A percentile compares a stretch with the other conserved stretches of the same genome.
These are phyloP conservation scores for Bipolaris cookei DNA, from an alignment of 2,329 filamentous ascomycete genomes.

Conservation along the genomic window DNA sequence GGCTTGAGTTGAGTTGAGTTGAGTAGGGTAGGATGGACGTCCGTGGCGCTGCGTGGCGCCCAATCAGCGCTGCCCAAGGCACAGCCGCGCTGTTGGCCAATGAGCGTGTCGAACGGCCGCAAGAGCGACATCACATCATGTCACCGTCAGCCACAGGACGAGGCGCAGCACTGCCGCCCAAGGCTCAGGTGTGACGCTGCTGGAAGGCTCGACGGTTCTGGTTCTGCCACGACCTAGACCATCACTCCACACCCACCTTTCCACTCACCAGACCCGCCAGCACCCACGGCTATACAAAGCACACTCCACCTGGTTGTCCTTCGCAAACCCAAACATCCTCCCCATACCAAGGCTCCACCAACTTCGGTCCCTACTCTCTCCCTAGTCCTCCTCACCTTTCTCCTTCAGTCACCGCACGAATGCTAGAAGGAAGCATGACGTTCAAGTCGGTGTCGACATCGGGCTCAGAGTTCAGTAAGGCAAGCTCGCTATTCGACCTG, in stretches of 20 bases:
- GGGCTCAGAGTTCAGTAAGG: slow-evolving; percentile 43
- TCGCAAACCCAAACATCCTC: slow-evolving; percentile 25
- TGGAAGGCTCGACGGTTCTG: slow-evolving; percentile 17
- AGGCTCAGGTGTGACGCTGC: slow-evolving; percentile 25
- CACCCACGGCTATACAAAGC: slow-evolving; percentile 41
- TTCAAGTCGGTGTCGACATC: slow-evolving; percentile 55
- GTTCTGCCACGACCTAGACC: slow-evolving; percentile 25
- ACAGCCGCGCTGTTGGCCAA: slow-evolving; percentile 21
- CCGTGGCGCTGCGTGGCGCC: background rate
- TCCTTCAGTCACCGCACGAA: slow-evolving; percentile 15
- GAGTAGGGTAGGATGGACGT: background rate
- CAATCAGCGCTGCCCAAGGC: slow-evolving; percentile 14
- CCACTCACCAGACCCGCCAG: slow-evolving; percentile 36
- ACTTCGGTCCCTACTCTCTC: slow-evolving; percentile 15
- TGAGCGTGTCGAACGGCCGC: slow-evolving; percentile 14
- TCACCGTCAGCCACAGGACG: slow-evolving; percentile 14
- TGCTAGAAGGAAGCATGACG: slow-evolving; percentile 43
- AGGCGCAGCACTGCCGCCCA: slow-evolving; percentile 26
- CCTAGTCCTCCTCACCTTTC: slow-evolving; percentile 28
- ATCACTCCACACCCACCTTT: slow-evolving; percentile 34
- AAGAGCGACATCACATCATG: slow-evolving; percentile 8
- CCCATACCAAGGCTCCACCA: slow-evolving; percentile 7
- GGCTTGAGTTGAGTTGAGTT: background rate
- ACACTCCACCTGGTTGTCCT: slow-evolving; percentile 30
- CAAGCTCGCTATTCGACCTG: slow-evolving; percentile 53